Percentiles rank a stretch among this genome's conserved stretches.
Conservation (phyloP, 2,329 filamentous ascomycete genomes). For the Shiraia bambusicola region DNA sequence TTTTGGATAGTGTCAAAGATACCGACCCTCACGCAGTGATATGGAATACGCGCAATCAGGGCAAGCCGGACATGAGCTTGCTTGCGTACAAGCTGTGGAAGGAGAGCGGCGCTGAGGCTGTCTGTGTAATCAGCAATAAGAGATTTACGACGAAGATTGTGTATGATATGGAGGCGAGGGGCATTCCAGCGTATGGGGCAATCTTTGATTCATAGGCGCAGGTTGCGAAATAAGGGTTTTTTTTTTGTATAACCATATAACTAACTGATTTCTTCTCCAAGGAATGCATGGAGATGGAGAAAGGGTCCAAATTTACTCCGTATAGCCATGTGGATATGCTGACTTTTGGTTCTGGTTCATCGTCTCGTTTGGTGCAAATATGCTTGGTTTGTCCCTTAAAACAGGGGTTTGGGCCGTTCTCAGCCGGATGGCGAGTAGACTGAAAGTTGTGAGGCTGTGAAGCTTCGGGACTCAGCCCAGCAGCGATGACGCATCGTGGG, state of each 20-base stretch:
- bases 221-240: no score
- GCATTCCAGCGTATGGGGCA: conserved; percentile 69
- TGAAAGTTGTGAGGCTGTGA: no score
- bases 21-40: conserved; percentile 67
- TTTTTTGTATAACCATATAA: background rate
- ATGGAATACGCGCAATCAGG: conserved; percentile 64
- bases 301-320: background rate
- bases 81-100: conserved; percentile 57
- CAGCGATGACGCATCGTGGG: no score
- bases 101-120: conserved; percentile 63
- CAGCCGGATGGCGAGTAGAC: no score
- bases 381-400: no score
- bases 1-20: conserved; percentile 60
- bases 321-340: no score
- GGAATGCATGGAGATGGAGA: background rate
- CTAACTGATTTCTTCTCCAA: no score
- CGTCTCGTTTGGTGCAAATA: no score
- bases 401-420: no score
- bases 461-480: no score
- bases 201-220: conserved; percentile 66
- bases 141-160: conserved; percentile 69
- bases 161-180: conserved; percentile 67
- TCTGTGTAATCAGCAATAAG: conserved; percentile 74
- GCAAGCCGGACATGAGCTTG: conserved; percentile 64
- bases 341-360: no score